Evolutionary conservation across 139 green algal genomes (phyloP).

Genomic region (Chloropicon primus): DNA sequence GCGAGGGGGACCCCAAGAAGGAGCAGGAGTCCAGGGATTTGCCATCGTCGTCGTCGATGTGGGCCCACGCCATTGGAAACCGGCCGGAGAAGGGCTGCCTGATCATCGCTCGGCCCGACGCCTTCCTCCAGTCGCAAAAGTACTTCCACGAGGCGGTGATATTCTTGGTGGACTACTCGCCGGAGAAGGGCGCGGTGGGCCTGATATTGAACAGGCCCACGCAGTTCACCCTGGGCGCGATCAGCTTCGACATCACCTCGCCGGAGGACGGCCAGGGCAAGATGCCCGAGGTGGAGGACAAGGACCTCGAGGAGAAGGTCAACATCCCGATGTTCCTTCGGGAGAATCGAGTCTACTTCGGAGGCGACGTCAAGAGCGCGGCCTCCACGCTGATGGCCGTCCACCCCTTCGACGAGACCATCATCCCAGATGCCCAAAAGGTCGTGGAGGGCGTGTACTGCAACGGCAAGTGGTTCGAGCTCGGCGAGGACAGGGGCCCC

Average conservation of each 20-base stretch:
- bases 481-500: background rate
- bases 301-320: background rate
- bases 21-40: too few relatives aligned
- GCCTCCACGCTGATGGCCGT: background rate
- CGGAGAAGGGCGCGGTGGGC: conserved; percentile 34
- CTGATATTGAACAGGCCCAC: conserved; percentile 74
- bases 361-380: background rate
- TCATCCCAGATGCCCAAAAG: background rate
- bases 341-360: background rate
- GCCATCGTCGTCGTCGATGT: too few relatives aligned
- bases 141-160: conserved; percentile 63
- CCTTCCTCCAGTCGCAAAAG: conserved; percentile 46
- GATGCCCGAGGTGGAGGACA: background rate
- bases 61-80: conserved; percentile 54
- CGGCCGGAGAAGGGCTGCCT: conserved; percentile 60
- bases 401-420: background rate
- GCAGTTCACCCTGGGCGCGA: conserved; percentile 27
- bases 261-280: background rate
- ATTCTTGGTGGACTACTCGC: conserved; percentile 32
- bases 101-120: conserved; percentile 53
- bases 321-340: background rate
- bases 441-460: background rate
- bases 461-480: background rate
- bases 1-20: too few relatives aligned
- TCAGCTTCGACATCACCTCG: conserved; percentile 11